Percentiles rank a stretch among this genome's conserved stretches.
These are phyloP conservation scores for Stagonosporopsis cucurbitacearum DNA, from an alignment of 2,329 filamentous ascomycete genomes.

Conservation along the genomic window DNA sequence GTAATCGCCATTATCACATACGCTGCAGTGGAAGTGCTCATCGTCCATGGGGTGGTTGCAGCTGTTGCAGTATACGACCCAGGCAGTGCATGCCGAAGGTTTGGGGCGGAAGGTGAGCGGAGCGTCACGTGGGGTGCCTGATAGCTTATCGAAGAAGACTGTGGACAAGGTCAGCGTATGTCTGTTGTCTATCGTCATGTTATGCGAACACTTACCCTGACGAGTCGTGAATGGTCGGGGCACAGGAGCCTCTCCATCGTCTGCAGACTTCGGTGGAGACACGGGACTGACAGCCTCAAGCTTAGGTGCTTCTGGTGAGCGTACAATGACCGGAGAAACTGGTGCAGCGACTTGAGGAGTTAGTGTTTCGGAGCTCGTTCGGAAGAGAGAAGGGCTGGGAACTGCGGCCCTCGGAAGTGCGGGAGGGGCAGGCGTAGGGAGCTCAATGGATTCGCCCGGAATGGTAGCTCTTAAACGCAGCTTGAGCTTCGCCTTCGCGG, in stretches of 20 bases:
- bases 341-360: slow-evolving; percentile 30
- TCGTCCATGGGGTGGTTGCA: slow-evolving; percentile 81
- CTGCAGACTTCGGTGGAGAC: slow-evolving; percentile 29
- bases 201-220: slow-evolving; percentile 35
- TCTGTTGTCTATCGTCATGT: background rate
- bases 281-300: slow-evolving; percentile 31
- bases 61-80: slow-evolving; percentile 92
- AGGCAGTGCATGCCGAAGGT: slow-evolving; percentile 56
- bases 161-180: slow-evolving; percentile 19
- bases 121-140: slow-evolving; percentile 32
- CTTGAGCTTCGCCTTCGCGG: slow-evolving; percentile 98
- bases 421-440: slow-evolving; percentile 24
- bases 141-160: slow-evolving; percentile 43
- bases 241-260: slow-evolving; percentile 50
- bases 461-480: slow-evolving; percentile 81
- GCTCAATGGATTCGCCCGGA: slow-evolving; percentile 57
- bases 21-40: slow-evolving; percentile 91
- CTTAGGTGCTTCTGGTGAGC: slow-evolving; percentile 31
- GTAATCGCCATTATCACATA: slow-evolving; percentile 91
- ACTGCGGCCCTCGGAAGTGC: slow-evolving; percentile 13
- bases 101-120: slow-evolving; percentile 51
- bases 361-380: slow-evolving; percentile 38
- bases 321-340: slow-evolving; percentile 38
- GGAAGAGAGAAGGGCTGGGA: slow-evolving; percentile 30
- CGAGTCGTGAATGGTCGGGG: slow-evolving; percentile 50